These are phyloP conservation scores for Rutstroemia sp. DNA, from an alignment of 2,329 filamentous ascomycete species.

Conservation along the genomic window DNA sequence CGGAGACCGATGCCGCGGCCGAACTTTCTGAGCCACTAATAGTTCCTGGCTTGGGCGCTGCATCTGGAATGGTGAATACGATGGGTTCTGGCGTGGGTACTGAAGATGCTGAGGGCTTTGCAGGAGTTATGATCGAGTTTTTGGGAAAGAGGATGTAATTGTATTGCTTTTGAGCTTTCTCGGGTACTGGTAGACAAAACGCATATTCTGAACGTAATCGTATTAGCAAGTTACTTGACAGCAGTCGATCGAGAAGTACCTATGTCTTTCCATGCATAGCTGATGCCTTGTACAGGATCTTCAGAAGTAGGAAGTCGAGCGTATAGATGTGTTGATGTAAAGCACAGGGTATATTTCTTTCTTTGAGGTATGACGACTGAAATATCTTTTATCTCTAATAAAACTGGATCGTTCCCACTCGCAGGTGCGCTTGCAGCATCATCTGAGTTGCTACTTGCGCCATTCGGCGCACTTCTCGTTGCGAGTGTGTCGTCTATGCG, in stretches of 20 bases:
- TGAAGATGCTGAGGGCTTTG: constrained; percentile 36
- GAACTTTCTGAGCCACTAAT: constrained; percentile 44
- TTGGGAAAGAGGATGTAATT: constrained; percentile 59
- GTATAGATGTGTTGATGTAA: constrained; percentile 53
- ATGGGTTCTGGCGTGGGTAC: constrained; percentile 44
- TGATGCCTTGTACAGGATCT: constrained; percentile 44
- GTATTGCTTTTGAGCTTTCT: constrained; percentile 57
- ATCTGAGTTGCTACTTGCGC: constrained; percentile 14
- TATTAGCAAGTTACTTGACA: constrained; percentile 1
- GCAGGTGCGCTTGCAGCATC: constrained; percentile 12
- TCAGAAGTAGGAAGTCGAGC: constrained; percentile 46
- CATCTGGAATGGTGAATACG: constrained; percentile 55
- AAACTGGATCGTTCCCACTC: constrained; percentile 40
- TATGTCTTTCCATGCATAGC: constrained; percentile 55
- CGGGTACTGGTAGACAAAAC: constrained; percentile 58
- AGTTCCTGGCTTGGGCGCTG: constrained; percentile 52
- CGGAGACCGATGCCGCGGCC: constrained; percentile 46
- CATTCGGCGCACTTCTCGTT: constrained; percentile 18
- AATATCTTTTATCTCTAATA: constrained; percentile 58
- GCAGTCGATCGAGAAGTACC: constrained; percentile 34
- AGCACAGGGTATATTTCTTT: constrained; percentile 60
- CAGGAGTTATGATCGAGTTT: constrained; percentile 42
- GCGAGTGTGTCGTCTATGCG: constrained; percentile 24
- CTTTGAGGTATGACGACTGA: constrained; percentile 60
- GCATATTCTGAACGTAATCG: constrained; percentile 42